These are phyloP conservation scores for Ceriops tagal DNA, from an alignment of 345 rosid genomes.

Conservation along the genomic window DNA sequence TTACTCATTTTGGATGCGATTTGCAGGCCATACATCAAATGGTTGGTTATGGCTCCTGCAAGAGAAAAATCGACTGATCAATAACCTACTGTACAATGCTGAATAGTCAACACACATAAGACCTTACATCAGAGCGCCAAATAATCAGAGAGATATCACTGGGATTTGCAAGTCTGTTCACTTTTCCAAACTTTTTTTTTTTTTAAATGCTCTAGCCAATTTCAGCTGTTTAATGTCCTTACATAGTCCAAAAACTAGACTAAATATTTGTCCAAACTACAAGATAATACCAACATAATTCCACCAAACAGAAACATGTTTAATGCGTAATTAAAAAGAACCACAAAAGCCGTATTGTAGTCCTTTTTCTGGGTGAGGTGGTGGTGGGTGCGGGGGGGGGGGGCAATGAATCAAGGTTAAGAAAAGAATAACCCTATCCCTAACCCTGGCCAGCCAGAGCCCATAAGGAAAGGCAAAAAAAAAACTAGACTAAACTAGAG, in stretches of 20 bases:
- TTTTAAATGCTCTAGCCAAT: background rate
- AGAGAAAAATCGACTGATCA: too few relatives aligned
- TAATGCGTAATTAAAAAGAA: background rate
- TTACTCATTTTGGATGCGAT: too few relatives aligned
- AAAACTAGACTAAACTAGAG: background rate
- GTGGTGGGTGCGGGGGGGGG: background rate
- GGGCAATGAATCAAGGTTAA: background rate
- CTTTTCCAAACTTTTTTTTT: background rate
- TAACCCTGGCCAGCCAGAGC: background rate
- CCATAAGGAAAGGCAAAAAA: background rate
- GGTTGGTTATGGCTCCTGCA: too few relatives aligned
- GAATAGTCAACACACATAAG: too few relatives aligned
- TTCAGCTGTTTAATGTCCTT: background rate
- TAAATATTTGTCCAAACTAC: background rate
- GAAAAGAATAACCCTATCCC: conserved; percentile 12
- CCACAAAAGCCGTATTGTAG: background rate
- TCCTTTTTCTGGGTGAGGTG: too few relatives aligned
- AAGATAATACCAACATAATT: background rate
- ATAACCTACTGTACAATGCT: too few relatives aligned
- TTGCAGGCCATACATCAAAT: too few relatives aligned
- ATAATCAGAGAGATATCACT: too few relatives aligned
- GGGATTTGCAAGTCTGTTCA: background rate
- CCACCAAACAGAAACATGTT: background rate
- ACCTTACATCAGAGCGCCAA: too few relatives aligned
- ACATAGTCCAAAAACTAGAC: background rate